A percentile compares a stretch with the other conserved stretches of the same genome.
phyloP scores from a whole-genome alignment of 2,329 filamentous ascomycete species.

The Clathrospora elynae region DNA sequence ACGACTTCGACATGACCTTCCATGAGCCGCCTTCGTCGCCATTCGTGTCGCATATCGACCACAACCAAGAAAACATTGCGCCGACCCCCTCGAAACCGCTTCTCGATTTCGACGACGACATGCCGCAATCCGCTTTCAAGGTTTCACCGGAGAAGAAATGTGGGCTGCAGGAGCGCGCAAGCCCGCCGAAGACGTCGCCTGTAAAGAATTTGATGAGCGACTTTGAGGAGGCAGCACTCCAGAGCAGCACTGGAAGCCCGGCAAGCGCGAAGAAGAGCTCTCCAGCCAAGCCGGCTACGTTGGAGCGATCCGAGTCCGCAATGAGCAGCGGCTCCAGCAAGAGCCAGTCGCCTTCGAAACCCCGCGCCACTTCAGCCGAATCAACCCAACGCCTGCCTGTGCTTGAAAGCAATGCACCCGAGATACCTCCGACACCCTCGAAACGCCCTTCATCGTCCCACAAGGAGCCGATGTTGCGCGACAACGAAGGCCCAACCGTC shows the following conservation, averaged over 20 bases:
- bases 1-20: slow-evolving; percentile 46
- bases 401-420: slow-evolving; percentile 15
- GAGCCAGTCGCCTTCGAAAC: slow-evolving; percentile 37
- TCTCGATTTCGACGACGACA: slow-evolving; percentile 31
- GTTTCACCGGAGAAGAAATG: slow-evolving; percentile 38
- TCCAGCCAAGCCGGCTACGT: slow-evolving; percentile 28
- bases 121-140: slow-evolving; percentile 42
- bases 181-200: slow-evolving; percentile 40
- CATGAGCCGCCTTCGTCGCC: slow-evolving; percentile 55
- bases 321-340: slow-evolving; percentile 34
- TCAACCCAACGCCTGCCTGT: slow-evolving; percentile 18
- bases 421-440: slow-evolving; percentile 23
- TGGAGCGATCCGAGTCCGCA: slow-evolving; percentile 33
- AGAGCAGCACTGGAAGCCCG: slow-evolving; percentile 7
- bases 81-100: slow-evolving; percentile 37
- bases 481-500: slow-evolving; percentile 48
- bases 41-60: slow-evolving; percentile 54
- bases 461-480: slow-evolving; percentile 36
- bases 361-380: slow-evolving; percentile 32
- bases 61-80: slow-evolving; percentile 48
- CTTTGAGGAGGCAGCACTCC: slow-evolving; percentile 27
- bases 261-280: slow-evolving; percentile 35
- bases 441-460: slow-evolving; percentile 30
- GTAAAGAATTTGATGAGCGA: slow-evolving; percentile 36
- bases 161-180: slow-evolving; percentile 34